These are phyloP conservation scores for Claviceps humidiphila DNA, from an alignment of 2,329 filamentous ascomycete species.

Conservation along the genomic window DNA sequence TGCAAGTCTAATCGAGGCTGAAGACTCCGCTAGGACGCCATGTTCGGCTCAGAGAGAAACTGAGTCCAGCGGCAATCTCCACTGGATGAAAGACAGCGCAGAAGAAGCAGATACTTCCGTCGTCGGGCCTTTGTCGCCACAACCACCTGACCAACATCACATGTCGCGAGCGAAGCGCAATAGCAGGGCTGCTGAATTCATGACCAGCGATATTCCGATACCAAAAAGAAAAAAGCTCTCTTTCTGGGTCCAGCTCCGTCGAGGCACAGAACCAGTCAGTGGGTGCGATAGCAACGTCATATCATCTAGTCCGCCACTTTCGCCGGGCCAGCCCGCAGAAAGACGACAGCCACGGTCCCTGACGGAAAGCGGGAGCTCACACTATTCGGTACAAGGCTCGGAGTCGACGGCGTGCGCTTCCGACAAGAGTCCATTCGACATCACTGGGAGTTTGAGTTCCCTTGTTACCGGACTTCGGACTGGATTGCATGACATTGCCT, in stretches of 20 bases:
- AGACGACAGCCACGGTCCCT: not conserved
- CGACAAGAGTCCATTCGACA: not conserved
- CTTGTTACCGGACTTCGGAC: not conserved
- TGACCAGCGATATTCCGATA: not conserved
- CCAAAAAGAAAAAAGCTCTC: not conserved
- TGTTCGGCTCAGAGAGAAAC: not conserved
- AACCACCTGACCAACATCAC: not conserved
- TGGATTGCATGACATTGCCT: not conserved
- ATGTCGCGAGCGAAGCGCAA: not conserved
- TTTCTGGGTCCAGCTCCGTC: conserved; percentile 1
- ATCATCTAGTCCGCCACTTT: not conserved
- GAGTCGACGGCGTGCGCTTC: not conserved
- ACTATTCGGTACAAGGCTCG: not conserved
- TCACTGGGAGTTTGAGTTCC: not conserved
- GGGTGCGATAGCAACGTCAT: not conserved
- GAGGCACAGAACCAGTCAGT: not conserved
- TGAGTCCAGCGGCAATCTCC: not conserved
- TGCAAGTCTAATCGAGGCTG: not conserved
- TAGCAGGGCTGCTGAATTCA: not conserved
- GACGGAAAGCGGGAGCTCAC: not conserved
- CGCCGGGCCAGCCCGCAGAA: not conserved
- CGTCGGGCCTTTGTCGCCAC: not conserved
- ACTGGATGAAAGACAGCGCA: not conserved
- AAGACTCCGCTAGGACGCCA: not conserved
- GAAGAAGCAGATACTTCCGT: not conserved